Base-by-base conservation (phyloP, 352 stramenopile genomes). In the Stramenopiles sp. region DNA sequence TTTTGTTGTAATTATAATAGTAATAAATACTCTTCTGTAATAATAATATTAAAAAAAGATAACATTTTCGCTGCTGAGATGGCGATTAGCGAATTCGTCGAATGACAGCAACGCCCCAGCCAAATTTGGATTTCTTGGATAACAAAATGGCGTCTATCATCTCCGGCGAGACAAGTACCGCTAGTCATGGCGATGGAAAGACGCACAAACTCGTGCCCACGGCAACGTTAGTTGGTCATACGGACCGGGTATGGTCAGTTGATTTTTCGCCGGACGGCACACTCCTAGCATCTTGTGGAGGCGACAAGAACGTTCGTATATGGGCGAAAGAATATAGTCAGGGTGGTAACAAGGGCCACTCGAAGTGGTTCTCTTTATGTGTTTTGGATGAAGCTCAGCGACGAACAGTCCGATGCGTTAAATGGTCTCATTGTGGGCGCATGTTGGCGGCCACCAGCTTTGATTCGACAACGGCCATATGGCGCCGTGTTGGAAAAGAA, bases 371-470 rank as follows among this genome's bases (percentile, higher is more conserved):
- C 81, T 95, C 94, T 80, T 86, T 97, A 39, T 89, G 90, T 30
- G 94, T 93, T 31, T 88, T 99, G 7, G 91, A 97, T 82, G 94
- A 98, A 81, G 92, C 92, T n/a, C 93, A 98, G 76, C 86, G 87
- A 27, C 89, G 95, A 22, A 98, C 95, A 32, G 95, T 99, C 75
- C 93, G 96, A 44, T 93, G 88, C 27, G 93, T 94, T 82, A 89
- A 95, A 83, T 99, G 97, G 93, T 97, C 88, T 44, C 88, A 90
- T 0, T 87, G 87, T 31, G 86, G 86, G 27, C 85, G 67, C 0
- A 81, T 92, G 27, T 81, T 99, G 80, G 96, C 96, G 67, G 94
- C 91, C 0, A 93, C 96, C 80, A 97, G 92, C 82, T 99, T 99
- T 89, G 95, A 99, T 85, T 93, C 89, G 31, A 97, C 92, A 25